Base-by-base conservation (phyloP, 1,284 basidiomycete genomes). In the Mrakiaceae sp. region DNA sequence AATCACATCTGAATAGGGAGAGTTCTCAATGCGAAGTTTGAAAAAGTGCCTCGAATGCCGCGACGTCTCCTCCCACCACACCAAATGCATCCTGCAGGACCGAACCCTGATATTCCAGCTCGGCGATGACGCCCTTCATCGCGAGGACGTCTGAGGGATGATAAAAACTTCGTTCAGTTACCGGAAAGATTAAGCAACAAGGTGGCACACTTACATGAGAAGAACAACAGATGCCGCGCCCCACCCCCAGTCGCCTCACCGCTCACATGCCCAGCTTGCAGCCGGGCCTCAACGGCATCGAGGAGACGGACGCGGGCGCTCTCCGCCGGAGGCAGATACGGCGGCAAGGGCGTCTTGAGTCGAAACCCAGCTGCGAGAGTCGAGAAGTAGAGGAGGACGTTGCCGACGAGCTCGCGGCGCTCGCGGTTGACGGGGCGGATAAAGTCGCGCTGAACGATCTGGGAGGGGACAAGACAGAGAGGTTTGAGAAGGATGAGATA, bases 251-350 rank as follows among this genome's bases (percentile, higher is more conserved):
- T 74, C 27, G 27, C 27, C 27, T 27, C 2, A 27, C 27, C 27
- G 27, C 27, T 27, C 27, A 27, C 27, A 27, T 27, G 27, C 27
- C 27, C 27, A 27, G 27, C 27, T 27, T 27, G 27, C 27, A 27
- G 27, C 27, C 27, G 27, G 27, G 27, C 27, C 27, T 27, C 27
- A 67, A 96, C 90, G 0, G 87, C 87, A 40, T 85, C 83, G 69
- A 92, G 90, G 71, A 98, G 78, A 12, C 84, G 82, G 66, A 86
- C 81, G 63, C 94, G 83, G 1, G 90, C 84, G 68, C 85, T 80
- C 71, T 92, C 90, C 0, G 89, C 94, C 0, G 93, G 93, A 2
- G 95, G 95, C 0, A 98, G 83, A 74, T 94, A 97, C 0, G 95
- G 92, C 0, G 95, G 92, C 43, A 98, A 79, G 0, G 95, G 95